Base-by-base conservation (phyloP, 2,329 filamentous ascomycete genomes). In the Pseudogymnoascus sp. region DNA sequence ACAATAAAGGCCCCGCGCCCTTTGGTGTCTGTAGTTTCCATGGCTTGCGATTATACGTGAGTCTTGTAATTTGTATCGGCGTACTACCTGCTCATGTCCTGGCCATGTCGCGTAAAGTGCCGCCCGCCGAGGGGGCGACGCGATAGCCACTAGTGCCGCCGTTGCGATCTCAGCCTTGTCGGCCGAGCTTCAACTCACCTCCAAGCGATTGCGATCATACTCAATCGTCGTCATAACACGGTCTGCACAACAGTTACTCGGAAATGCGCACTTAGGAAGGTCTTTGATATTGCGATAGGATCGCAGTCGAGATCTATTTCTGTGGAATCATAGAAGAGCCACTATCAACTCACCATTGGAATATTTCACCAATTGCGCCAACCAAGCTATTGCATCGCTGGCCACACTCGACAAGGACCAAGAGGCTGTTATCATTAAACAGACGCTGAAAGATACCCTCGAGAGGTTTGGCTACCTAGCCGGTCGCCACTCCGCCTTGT, bases 1-100 rank as follows among this genome's bases (percentile, higher is more conserved):
- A 89, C 85, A 63, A 90, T 83, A 35, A 90, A 78, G 61, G 80
- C 80, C 34, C 87, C 87, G 60, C 82, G 43, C 25, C 43, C 43
- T 16, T 54, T 54, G 5, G 43, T 25, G 25, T 32, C 43, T 54
- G 28, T 18, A 5, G 4, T 18, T 32, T 32, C 43, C 43, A 54
- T 54, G 28, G 43, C 16, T 54, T 54, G 25, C n/a, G 43, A 5
- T 30, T 54, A 54, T 54, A 32, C 47, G 47, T 54, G 47, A 32
- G 47, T 11, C 3, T 32, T n/a, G n/a, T n/a, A 18, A 2, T 54
- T 4, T 7, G 28, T 32, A 18, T 54, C 47, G n/a, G 47, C 25
- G n/a, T 18, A 12, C 18, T 54, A 30, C 47, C 28, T 32, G 47
- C 47, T 16, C n/a, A 9, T 16, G 47, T 25, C 25, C 47, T 54